Evolutionary conservation across 129 eudicot species (phyloP).

Genomic region (Flaveria ramosissima): DNA sequence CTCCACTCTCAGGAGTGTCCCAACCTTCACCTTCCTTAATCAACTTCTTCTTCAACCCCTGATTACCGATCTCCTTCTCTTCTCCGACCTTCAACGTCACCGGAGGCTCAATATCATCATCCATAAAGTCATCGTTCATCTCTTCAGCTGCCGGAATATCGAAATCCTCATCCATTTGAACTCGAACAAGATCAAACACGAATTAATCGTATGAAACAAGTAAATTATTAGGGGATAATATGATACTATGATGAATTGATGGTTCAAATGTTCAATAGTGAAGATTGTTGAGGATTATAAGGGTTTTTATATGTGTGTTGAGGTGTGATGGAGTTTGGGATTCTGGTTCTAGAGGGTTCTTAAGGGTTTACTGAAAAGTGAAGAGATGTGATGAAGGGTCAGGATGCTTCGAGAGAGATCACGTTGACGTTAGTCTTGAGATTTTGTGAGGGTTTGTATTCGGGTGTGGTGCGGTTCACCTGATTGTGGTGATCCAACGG

Average conservation of each 20-base stretch:
- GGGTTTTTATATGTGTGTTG: slow-evolving; percentile 1
- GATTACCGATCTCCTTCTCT: slow-evolving; percentile 79
- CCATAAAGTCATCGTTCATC: slow-evolving; percentile 61
- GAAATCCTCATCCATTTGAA: slow-evolving; percentile 79
- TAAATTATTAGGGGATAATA: not conserved
- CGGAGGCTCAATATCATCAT: slow-evolving; percentile 45
- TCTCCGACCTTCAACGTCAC: slow-evolving; percentile 76
- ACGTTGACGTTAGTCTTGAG: slow-evolving; percentile 37
- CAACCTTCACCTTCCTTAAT: slow-evolving; percentile 86
- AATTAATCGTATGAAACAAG: not conserved
- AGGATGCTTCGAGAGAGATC: slow-evolving; percentile 56
- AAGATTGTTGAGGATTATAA: not conserved
- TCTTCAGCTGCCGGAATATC: slow-evolving; percentile 68
- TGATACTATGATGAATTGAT: not conserved
- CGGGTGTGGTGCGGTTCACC: slow-evolving; percentile 8
- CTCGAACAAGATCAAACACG: slow-evolving; percentile 3
- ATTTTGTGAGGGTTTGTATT: slow-evolving; percentile 25
- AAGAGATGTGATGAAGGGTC: slow-evolving; percentile 37
- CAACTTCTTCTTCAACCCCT: slow-evolving; percentile 92
- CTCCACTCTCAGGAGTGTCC: slow-evolving; percentile 88
- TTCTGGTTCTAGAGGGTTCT: slow-evolving; percentile 63
- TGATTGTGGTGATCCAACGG: slow-evolving; percentile 22
- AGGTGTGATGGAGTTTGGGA: slow-evolving; percentile 23
- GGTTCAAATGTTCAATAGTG: not conserved
- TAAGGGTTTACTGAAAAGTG: slow-evolving; percentile 24